phyloP scores from a whole-genome alignment of 345 rosid species.

The Durio zibethinus region DNA sequence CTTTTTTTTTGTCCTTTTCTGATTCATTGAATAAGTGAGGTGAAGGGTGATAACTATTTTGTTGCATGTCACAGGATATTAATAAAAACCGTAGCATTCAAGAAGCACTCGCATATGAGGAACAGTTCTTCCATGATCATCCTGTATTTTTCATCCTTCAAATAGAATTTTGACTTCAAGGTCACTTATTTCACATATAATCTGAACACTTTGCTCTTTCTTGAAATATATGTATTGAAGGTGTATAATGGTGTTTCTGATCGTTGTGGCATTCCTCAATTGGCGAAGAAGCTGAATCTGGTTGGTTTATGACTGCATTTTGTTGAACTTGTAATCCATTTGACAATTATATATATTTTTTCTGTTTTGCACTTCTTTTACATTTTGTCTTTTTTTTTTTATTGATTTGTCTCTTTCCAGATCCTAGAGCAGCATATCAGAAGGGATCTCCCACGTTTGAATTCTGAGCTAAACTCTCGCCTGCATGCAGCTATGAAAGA shows the following conservation, averaged over 20 bases:
- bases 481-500: constrained; percentile 48
- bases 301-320: constrained; percentile 26
- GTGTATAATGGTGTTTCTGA: constrained; percentile 58
- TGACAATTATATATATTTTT: neutral
- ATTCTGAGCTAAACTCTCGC: constrained; percentile 47
- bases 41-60: neutral
- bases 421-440: constrained; percentile 62
- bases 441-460: constrained; percentile 54
- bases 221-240: constrained; percentile 30
- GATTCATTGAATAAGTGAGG: neutral
- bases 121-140: constrained; percentile 46
- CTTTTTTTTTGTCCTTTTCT: neutral
- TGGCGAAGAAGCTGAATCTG: constrained; percentile 73
- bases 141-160: constrained; percentile 41
- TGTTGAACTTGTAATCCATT: neutral
- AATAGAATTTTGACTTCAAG: neutral
- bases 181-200: neutral
- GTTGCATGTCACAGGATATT: constrained; percentile 44
- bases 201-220: neutral
- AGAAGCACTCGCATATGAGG: constrained; percentile 54
- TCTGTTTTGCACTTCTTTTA: neutral
- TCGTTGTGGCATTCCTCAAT: constrained; percentile 63
- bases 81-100: constrained; percentile 48
- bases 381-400: neutral
- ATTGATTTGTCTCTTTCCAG: constrained; percentile 27